These are phyloP conservation scores for Prorocentrum cordatum DNA, from an alignment of 169 alveolate genomes.

Conservation along the genomic window DNA sequence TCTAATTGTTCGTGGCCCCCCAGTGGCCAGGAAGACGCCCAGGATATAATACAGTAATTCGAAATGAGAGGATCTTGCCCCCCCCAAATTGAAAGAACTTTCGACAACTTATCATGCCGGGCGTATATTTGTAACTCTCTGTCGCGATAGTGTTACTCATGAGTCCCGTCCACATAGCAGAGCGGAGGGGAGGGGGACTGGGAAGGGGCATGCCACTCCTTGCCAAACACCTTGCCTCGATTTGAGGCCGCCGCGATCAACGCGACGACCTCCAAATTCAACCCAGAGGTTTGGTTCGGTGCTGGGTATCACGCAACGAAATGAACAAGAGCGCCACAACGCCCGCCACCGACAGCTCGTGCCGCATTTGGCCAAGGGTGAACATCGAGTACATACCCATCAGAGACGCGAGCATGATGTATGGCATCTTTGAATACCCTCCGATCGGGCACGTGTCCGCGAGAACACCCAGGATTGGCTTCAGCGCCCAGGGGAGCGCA, in stretches of 20 bases:
- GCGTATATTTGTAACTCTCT: no score
- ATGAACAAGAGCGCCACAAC: not conserved
- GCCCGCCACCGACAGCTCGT: not conserved
- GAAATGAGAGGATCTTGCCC: no score
- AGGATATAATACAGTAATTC: not conserved
- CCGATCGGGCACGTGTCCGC: not conserved
- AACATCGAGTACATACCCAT: not conserved
- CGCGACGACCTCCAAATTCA: not conserved
- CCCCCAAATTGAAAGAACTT: no score
- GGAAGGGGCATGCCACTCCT: no score
- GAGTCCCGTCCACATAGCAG: no score
- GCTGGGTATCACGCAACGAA: not conserved
- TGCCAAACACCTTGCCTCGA: not conserved
- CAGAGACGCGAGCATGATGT: not conserved
- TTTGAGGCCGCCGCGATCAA: not conserved
- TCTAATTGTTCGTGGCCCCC: no score
- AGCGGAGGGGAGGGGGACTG: no score
- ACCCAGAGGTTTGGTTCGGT: not conserved
- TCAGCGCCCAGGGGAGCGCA: not conserved
- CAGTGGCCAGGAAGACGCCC: not conserved
- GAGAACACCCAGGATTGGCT: slow-evolving; percentile 5
- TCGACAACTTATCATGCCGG: no score
- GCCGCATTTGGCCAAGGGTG: not conserved
- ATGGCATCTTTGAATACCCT: not conserved
- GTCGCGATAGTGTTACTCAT: no score